Evolutionary conservation across 2,329 filamentous ascomycete genomes (phyloP), one percentile per base, ranked within the genome.

Genomic region (Magnaporthiopsis incrustans): DNA sequence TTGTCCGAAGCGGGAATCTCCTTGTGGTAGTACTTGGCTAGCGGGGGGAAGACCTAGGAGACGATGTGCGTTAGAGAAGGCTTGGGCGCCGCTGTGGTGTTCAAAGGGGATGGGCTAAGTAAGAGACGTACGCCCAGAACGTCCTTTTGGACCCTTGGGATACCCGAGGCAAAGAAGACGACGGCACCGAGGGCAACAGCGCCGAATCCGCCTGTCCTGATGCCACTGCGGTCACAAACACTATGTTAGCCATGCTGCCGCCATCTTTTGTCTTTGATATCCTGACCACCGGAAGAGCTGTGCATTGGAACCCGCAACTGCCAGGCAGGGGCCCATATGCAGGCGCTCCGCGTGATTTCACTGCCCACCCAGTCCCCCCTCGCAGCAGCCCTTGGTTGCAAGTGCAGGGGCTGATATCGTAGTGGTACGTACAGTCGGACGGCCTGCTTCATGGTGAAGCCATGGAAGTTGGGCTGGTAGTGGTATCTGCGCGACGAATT

Each of bases 1-100:
- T 86, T 87, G 77, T 88, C 85, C 66, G 85, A 83, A 66, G 85
- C 77, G 69, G 83, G 81, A 69, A 84, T 70, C 72, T 85, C 77
- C 73, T 82, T 80, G 70, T 78, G 70, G 73, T 81, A 88, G 75
- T 79, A 76, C 61, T 70, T 67, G 68, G 80, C 79, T 66, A 87
- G 67, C 69, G 84, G 66, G 68, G 85, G 85, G 26, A 88, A 67
- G 74, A 85, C 83, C 83, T 86, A 6, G 67, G 11, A 15, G 8
- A 63, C 32, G 18, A 30, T 26, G 35, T 30, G 35, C 27, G 53
- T 44, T 57, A 50, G 7, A 22, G 14, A n/a, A 38, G 25, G 35
- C 6, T 22, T 14, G 4, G 33, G 44, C 38, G 25, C 12, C 61
- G 18, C 25, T 14, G 27, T 30, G 2, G 25, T 15, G 50, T 30